phyloP scores from a whole-genome alignment of 179 eudicot genomes.

The Spinacia oleracea region DNA sequence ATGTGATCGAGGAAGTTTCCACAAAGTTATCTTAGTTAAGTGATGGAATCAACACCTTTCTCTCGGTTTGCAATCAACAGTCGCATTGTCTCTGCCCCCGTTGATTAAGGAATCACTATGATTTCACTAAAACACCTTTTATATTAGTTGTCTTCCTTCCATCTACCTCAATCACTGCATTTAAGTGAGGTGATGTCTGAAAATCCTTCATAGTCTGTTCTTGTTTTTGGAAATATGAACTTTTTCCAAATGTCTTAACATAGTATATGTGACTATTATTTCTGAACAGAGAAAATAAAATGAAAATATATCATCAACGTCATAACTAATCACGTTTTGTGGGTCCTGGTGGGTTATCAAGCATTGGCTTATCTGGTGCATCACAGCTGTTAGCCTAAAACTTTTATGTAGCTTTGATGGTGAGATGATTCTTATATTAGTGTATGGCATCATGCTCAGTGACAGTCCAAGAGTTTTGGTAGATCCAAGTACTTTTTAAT shows the following conservation, averaged over 20 bases:
- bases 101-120: too few relatives aligned
- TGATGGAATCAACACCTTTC: neutral
- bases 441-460: slow-evolving; percentile 18
- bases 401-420: slow-evolving; percentile 18
- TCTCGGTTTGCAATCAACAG: too few relatives aligned
- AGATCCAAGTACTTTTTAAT: slow-evolving; percentile 18
- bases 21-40: slow-evolving; percentile 2
- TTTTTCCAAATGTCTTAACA: too few relatives aligned
- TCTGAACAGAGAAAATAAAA: neutral
- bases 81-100: neutral
- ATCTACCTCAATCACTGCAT: too few relatives aligned
- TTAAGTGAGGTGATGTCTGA: too few relatives aligned
- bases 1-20: slow-evolving; percentile 7
- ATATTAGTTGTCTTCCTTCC: too few relatives aligned
- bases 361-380: slow-evolving; percentile 21
- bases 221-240: too few relatives aligned
- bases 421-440: slow-evolving; percentile 2
- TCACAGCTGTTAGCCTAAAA: slow-evolving; percentile 24
- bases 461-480: slow-evolving; percentile 29
- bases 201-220: too few relatives aligned
- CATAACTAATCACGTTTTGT: neutral
- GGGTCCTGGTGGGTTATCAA: neutral
- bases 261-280: neutral
- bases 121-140: too few relatives aligned
- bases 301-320: neutral